Percentiles rank a stretch among this genome's conserved stretches.
Evolutionary conservation across 441 rosid species (phyloP).

Genomic region (Pelargonium australe): DNA sequence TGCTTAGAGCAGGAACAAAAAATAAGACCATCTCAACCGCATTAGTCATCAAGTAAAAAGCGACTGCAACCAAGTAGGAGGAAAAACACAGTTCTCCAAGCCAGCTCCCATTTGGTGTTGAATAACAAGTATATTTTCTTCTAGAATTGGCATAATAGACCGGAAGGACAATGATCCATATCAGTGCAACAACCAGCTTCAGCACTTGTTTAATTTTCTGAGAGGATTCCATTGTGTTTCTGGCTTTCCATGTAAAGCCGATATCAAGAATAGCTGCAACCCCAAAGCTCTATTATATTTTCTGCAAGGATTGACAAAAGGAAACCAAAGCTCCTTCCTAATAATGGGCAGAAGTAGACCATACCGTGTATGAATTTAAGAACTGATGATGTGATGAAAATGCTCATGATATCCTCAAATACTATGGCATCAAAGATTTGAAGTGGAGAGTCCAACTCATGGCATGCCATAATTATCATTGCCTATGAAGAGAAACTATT

Average conservation of each 20-base stretch:
- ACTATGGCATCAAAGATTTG: constrained; percentile 60
- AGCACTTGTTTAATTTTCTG: constrained; percentile 56
- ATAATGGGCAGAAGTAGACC: constrained; percentile 11
- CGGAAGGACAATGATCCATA: constrained; percentile 87
- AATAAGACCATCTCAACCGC: constrained; percentile 80
- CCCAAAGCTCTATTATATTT: constrained; percentile 19
- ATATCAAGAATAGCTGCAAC: constrained; percentile 80
- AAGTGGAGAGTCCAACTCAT: constrained; percentile 84
- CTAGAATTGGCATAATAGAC: constrained; percentile 64
- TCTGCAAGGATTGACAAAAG: background rate
- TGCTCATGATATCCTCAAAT: constrained; percentile 90
- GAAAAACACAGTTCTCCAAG: constrained; percentile 76
- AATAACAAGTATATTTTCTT: constrained; percentile 78
- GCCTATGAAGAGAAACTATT: constrained; percentile 49
- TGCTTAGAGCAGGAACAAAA: constrained; percentile 77
- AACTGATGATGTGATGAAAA: constrained; percentile 82
- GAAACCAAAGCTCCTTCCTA: background rate
- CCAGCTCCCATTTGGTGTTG: constrained; percentile 61
- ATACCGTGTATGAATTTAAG: constrained; percentile 76
- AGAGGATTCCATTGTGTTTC: constrained; percentile 54
- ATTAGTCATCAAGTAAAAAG: constrained; percentile 58
- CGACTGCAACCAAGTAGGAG: constrained; percentile 80
- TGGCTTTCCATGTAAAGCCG: constrained; percentile 78
- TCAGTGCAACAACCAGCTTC: constrained; percentile 63
- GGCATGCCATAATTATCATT: constrained; percentile 94